Conservation (phyloP, 768 basidiomycete species). For the Nidularia pulvinata region DNA sequence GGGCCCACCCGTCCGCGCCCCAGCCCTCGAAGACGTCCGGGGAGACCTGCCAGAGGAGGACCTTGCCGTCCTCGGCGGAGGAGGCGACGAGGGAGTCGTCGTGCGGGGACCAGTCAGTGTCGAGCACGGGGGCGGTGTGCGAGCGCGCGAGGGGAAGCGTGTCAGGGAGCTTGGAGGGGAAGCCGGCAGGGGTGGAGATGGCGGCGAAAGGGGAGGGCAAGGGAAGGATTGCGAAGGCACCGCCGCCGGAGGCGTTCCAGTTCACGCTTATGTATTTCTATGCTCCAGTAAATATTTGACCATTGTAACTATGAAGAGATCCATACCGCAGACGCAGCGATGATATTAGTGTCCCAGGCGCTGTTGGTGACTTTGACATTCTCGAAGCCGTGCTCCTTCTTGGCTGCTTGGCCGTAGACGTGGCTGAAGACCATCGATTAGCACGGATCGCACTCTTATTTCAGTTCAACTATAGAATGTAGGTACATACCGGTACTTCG, state of each 20-base stretch:
- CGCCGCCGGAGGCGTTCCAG: constrained; percentile 92
- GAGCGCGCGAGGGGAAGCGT: constrained; percentile 89
- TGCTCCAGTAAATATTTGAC: too few species aligned
- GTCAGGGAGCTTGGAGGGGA: constrained; percentile 88
- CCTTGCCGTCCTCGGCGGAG: constrained; percentile 92
- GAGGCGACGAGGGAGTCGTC: constrained; percentile 91
- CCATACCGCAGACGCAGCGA: constrained; percentile 81
- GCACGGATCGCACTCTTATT: constrained; percentile 11
- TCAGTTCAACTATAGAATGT: constrained; percentile 1
- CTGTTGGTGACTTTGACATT: constrained; percentile 86
- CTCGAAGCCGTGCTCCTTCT: constrained; percentile 81
- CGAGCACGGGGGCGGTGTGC: constrained; percentile 83
- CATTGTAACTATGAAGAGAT: constrained; percentile 1
- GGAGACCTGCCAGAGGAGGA: constrained; percentile 89
- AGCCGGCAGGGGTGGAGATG: constrained; percentile 11
- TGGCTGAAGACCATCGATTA: constrained; percentile 50
- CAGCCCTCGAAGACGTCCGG: constrained; percentile 74
- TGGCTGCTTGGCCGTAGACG: constrained; percentile 87
- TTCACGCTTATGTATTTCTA: constrained; percentile 90
- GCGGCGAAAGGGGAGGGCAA: constrained; percentile 43
- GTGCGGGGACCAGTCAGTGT: constrained; percentile 97
- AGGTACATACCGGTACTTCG: constrained; percentile 76
- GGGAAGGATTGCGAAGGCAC: constrained; percentile 94
- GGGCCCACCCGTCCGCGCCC: constrained; percentile 82
- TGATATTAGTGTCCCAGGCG: constrained; percentile 96